Conservation (phyloP, 768 basidiomycete genomes). For the Amanita jacksonii region DNA sequence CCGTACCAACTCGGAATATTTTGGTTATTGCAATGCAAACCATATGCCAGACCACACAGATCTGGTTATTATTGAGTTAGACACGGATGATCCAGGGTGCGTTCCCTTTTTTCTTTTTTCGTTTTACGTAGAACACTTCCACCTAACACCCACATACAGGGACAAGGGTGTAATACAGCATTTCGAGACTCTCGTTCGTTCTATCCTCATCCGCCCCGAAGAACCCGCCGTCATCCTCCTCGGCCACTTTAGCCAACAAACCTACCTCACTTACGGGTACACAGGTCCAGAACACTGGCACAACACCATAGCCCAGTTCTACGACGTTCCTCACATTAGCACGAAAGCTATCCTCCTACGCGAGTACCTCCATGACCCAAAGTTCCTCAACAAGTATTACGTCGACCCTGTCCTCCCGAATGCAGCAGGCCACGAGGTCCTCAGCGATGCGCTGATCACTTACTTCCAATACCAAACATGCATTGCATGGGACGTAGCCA, state of each 20-base stretch:
- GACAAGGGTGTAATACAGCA: conserved; percentile 65
- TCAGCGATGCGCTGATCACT: conserved; percentile 85
- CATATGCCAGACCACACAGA: conserved; percentile 93
- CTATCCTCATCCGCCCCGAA: conserved; percentile 82
- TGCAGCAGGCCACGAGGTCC: conserved; percentile 68
- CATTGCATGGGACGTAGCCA: conserved; percentile 68
- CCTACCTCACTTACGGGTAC: conserved; percentile 71
- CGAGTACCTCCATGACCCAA: conserved; percentile 68
- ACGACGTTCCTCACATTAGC: conserved; percentile 92
- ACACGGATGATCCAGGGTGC: conserved; percentile 80
- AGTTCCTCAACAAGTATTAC: conserved; percentile 60
- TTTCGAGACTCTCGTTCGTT: conserved; percentile 90
- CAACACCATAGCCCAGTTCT: conserved; percentile 87
- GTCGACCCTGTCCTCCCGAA: conserved; percentile 79
- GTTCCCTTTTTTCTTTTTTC: conserved; percentile 21
- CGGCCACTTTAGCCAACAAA: conserved; percentile 91
- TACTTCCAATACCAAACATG: conserved; percentile 92
- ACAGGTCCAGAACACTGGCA: conserved; percentile 89
- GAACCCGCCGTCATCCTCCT: conserved; percentile 88
- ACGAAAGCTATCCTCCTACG: conserved; percentile 78
- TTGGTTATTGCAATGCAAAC: conserved; percentile 87
- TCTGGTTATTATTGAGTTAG: conserved; percentile 92
- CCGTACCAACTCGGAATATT: conserved; percentile 87
- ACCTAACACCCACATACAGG: conserved; percentile 25
- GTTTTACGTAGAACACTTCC: too few relatives aligned